Evolutionary conservation across 495 filamentous ascomycete species (phyloP).

Genomic region (Annulohypoxylon stygium): DNA sequence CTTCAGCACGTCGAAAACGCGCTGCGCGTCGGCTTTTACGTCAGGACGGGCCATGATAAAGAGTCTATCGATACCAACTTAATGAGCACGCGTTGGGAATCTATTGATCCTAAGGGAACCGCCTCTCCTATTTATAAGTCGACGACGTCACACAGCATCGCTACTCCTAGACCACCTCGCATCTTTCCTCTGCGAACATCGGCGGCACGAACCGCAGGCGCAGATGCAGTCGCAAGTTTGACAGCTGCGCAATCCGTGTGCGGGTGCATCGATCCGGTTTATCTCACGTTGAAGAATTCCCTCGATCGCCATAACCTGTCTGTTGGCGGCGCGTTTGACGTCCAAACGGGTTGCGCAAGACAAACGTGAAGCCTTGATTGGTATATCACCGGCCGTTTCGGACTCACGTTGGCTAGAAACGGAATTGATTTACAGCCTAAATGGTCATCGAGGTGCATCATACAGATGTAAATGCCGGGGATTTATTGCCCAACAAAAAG

Average conservation of each 20-base stretch:
- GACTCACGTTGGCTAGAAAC: not conserved
- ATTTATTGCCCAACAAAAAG: not conserved
- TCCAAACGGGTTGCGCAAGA: not conserved
- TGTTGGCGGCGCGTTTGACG: not conserved
- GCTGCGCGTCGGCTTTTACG: constrained; percentile 8
- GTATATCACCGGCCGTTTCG: not conserved
- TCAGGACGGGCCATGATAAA: constrained; percentile 6
- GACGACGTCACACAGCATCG: not conserved
- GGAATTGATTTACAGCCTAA: constrained; percentile 3
- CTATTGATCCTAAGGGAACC: no score
- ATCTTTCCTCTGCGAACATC: not conserved
- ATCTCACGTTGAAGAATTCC: not conserved
- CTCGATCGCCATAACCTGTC: not conserved
- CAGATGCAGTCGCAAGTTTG: not conserved
- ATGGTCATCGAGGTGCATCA: not conserved
- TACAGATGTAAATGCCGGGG: not conserved
- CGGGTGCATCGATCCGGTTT: not conserved
- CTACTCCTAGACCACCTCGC: not conserved
- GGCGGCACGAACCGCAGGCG: not conserved
- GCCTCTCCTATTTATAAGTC: not conserved
- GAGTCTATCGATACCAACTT: not conserved
- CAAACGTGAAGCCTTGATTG: not conserved
- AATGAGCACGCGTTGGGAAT: not conserved
- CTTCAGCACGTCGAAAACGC: constrained; percentile 10
- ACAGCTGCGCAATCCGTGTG: not conserved